Evolutionary conservation across 805 yeast genomes (phyloP), one percentile per base, ranked within the genome.

Genomic region (Candida endomychidarum): DNA sequence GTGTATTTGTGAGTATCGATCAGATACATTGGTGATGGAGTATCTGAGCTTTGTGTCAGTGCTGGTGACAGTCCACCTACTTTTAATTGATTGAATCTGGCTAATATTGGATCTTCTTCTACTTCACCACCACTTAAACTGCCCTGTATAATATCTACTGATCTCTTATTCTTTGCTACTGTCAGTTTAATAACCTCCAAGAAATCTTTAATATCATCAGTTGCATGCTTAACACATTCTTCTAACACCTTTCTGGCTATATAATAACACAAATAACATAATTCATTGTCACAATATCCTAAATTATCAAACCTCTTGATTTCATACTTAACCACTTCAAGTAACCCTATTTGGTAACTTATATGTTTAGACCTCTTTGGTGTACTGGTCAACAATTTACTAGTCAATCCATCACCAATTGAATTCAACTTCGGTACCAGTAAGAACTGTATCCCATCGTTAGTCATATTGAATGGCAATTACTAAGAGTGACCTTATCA

Each of bases 281-380:
- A 35, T 42, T 64, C 70, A 45, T 54, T 58, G 43, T 69, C 73
- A 43, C 74, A 69, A 37, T 56, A 57, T 1, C 63, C 61, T n/a
- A 59, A 24, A 17, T 39, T 48, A 3, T 54, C 50, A 9, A 51
- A 41, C 38, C 64, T 61, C 28, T 56, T 56, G 21, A 47, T 37
- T 46, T 69, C 69, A 37, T 57, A 58, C 32, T 57, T 60, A 48
- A 66, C 60, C 20, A 56, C 49, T 43, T 67, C 72, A 16, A 69
- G 47, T 19, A 67, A 46, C 7, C 60, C 52, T 12, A 65, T 50
- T 41, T 62, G 64, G 36, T 54, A 54, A 18, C 48, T 50, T 20
- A 62, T 46, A 26, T 60, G 51, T 31, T 54, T 51, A 11, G 57
- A 23, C 3, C 44, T 20, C 17, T 47, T 52, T 7, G 38, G n/a